Evolutionary conservation across 2,329 filamentous ascomycete species (phyloP).

Genomic region (Penicillium sp.): DNA sequence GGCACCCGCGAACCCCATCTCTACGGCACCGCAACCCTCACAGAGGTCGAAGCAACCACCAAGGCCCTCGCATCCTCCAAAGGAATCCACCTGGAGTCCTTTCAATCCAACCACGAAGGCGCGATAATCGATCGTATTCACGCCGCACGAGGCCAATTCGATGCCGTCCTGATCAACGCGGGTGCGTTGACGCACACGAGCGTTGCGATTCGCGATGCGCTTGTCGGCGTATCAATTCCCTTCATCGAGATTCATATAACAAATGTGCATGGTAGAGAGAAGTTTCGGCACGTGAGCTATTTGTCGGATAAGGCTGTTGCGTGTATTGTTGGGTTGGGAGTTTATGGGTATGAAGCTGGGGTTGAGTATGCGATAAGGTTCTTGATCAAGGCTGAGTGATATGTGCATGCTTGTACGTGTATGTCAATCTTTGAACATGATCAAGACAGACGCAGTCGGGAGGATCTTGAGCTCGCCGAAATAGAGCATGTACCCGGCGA

Average conservation of each 20-base stretch:
- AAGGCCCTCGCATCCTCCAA: conserved; percentile 50
- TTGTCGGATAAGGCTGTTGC: conserved; percentile 66
- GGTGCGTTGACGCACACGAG: conserved; percentile 72
- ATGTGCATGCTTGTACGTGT: too few relatives aligned
- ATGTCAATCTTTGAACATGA: too few relatives aligned
- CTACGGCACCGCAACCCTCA: conserved; percentile 68
- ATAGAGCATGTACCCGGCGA: too few relatives aligned
- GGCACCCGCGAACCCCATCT: conserved; percentile 70
- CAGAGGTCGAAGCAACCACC: conserved; percentile 57
- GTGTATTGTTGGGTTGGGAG: conserved; percentile 8
- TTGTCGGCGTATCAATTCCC: conserved; percentile 66
- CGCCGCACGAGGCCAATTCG: conserved; percentile 56
- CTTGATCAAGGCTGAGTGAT: neutral
- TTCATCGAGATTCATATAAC: conserved; percentile 73
- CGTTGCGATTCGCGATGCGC: conserved; percentile 69
- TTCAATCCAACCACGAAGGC: conserved; percentile 78
- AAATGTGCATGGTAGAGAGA: conserved; percentile 69
- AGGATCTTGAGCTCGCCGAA: too few relatives aligned
- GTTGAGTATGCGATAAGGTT: conserved; percentile 4
- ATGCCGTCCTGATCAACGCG: conserved; percentile 68
- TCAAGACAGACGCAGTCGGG: too few relatives aligned
- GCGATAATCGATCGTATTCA: conserved; percentile 71
- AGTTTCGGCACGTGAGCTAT: conserved; percentile 66
- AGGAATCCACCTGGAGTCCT: conserved; percentile 53
- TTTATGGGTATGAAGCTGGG: conserved; percentile 10